Base-by-base conservation (phyloP, 495 filamentous ascomycete species). In the Parathielavia hyrcaniae region DNA sequence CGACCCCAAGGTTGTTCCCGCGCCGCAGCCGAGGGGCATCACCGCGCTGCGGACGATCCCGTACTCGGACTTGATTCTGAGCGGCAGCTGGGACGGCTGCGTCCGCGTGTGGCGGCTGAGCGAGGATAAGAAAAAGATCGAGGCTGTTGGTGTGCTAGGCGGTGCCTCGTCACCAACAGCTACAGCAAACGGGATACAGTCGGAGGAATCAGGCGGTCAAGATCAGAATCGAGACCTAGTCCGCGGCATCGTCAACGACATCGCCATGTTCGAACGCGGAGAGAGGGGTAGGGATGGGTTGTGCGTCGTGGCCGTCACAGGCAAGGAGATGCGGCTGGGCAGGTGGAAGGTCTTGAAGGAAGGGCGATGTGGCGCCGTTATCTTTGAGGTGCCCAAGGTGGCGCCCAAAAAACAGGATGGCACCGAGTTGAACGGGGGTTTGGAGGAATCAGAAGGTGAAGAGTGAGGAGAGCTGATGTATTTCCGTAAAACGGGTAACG, bases 21-120 rank as follows among this genome's bases (percentile, higher is more conserved):
- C 78, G 34, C 83, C 86, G 14, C 83, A 85, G 55, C 89, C 91
- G 17, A 79, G 92, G 55, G 91, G 88, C 80, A 92, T 98, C 68
- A 97, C 93, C 10, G 93, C 93, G 2, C 73, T 98, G 44, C 76
- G 86, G 30, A 87, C 87, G 5, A 77, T 97, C 39, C 90, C 92
- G 0, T 95, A 89, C 64, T 90, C 88, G 11, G 90, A 98, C 64
- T 72, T 96, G 32, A 79, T 97, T 39, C 72, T 97, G 38, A 91
- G 84, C 59, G 93, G 92, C 16, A 95, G 89, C 68, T 97, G 91
- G 90, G 93, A 98, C 72, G 93, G 93, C 1, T 81, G 77, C 63
- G 79, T 97, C 16, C 79, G 91, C 30, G 86, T 83, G n/a, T 98
- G 91, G 90, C 81, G 75, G 56, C 75, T 97, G 43, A 87, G 85